Conservation (phyloP, 768 basidiomycete genomes). For the Lactarius pseudohatsudake region DNA sequence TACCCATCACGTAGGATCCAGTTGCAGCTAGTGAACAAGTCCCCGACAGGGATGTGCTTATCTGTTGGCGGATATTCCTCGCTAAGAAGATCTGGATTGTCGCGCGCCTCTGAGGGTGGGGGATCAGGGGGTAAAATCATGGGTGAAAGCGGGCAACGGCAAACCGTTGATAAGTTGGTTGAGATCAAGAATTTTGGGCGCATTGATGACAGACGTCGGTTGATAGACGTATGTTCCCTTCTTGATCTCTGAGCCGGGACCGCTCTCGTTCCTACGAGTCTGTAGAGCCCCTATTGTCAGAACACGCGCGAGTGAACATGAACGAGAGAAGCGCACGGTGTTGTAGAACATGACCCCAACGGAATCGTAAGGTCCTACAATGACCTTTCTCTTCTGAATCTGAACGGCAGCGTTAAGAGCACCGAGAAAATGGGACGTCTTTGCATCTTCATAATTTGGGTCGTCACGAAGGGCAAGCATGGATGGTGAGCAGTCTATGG, state of each 20-base stretch:
- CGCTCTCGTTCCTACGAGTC: conserved; percentile 41
- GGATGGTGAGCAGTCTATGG: conserved; percentile 89
- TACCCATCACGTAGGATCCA: conserved; percentile 89
- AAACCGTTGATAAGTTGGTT: conserved; percentile 76
- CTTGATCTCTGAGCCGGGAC: conserved; percentile 59
- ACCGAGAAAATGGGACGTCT: conserved; percentile 73
- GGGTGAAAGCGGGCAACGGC: conserved; percentile 24
- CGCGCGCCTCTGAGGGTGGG: conserved; percentile 54
- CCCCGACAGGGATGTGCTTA: conserved; percentile 71
- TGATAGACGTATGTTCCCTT: conserved; percentile 71
- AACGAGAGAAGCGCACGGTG: conserved; percentile 57
- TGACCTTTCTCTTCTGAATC: conserved; percentile 87
- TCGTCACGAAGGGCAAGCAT: conserved; percentile 78
- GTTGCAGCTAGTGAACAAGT: conserved; percentile 89
- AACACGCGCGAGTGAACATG: background rate
- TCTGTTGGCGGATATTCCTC: conserved; percentile 65
- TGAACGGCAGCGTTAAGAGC: conserved; percentile 84
- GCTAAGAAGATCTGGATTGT: conserved; percentile 56
- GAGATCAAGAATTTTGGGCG: conserved; percentile 77
- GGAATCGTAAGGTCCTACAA: conserved; percentile 83
- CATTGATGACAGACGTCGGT: conserved; percentile 72
- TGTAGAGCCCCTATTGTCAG: conserved; percentile 14
- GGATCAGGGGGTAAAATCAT: conserved; percentile 13
- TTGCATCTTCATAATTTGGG: conserved; percentile 58
- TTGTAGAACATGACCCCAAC: conserved; percentile 93